Evolutionary conservation across 2,329 filamentous ascomycete species (phyloP).

Genomic region (Apiospora marii): DNA sequence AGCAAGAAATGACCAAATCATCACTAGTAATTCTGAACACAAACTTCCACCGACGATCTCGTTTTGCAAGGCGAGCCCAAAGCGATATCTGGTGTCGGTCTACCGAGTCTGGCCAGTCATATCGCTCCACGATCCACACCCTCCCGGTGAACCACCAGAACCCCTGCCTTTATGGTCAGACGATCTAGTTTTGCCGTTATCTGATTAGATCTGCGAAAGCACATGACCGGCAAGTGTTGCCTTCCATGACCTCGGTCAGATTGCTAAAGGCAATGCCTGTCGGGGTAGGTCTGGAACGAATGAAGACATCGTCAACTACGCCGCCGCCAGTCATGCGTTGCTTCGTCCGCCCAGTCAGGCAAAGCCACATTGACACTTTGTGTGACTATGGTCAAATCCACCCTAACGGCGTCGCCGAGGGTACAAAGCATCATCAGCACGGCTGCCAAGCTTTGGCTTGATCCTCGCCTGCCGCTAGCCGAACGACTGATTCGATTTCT

Average conservation of each 20-base stretch:
- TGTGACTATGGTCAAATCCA: neutral
- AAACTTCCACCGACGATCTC: neutral
- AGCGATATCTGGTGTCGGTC: neutral
- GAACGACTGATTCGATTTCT: neutral
- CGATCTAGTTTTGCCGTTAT: neutral
- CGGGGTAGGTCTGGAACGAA: neutral
- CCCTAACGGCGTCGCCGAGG: neutral
- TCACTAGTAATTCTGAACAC: neutral
- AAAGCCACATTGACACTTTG: neutral
- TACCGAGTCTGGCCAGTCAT: neutral
- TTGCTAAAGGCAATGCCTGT: neutral
- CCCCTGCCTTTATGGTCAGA: neutral
- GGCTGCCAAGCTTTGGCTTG: neutral
- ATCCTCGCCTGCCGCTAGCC: neutral
- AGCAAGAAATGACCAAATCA: neutral
- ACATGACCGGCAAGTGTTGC: slow-evolving; percentile 1
- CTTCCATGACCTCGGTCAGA: neutral
- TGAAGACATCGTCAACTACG: neutral
- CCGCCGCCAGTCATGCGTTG: neutral
- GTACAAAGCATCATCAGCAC: neutral
- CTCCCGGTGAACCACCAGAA: neutral
- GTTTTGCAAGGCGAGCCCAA: neutral
- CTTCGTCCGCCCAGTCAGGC: neutral
- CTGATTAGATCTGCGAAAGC: neutral
- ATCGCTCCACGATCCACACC: neutral